Evolutionary conservation across 106 monocot species (phyloP), one percentile per base, ranked within the genome.

Genomic region (Vanilla planifolia): DNA sequence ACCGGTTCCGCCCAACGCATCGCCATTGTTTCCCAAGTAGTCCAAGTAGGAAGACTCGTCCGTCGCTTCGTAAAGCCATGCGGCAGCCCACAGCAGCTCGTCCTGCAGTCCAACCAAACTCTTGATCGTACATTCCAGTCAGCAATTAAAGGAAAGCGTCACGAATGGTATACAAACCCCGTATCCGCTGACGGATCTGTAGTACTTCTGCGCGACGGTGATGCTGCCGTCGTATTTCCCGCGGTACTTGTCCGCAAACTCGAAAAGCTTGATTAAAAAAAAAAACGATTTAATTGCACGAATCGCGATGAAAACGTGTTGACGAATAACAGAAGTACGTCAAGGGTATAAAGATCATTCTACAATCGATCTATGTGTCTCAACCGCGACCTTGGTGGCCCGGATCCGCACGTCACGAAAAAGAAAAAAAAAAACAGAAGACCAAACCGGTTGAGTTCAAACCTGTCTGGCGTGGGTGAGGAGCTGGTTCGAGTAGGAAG

Each of bases 151-250:
- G 3, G 16, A 14, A 30, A 2, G 17, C 24, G n/a, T n/a, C 23
- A 51, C 48, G 7, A 0, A 3, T 35, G 6, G 1, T 61, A 68
- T 4, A 61, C 79, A 63, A 47, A 96, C 95, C 25, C 60, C 84
- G 50, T 91, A 96, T 63, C 96, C 96, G 50, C 96, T 96, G 79
- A 60, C 33, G 0, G 96, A 96, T 63, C 64, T 41, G 87, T 96
- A 96, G 67, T 88, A 96, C 40, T 88, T 91, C 60, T 75, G 84
- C 15, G 79, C 91, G 23, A 91, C 87, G 2, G 62, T 77, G 32
- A 96, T 96, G 79, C 96, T 91, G 66, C 79, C 55, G 69, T 96
- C 96, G 64, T 96, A 96, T 69, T 91, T 91, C 24, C 96, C 96
- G 50, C 96, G 63, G 67, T 96, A 85, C 72, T 91, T 96, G 65